phyloP scores from a whole-genome alignment of 306 rosid species.

The Argentina anserina region DNA sequence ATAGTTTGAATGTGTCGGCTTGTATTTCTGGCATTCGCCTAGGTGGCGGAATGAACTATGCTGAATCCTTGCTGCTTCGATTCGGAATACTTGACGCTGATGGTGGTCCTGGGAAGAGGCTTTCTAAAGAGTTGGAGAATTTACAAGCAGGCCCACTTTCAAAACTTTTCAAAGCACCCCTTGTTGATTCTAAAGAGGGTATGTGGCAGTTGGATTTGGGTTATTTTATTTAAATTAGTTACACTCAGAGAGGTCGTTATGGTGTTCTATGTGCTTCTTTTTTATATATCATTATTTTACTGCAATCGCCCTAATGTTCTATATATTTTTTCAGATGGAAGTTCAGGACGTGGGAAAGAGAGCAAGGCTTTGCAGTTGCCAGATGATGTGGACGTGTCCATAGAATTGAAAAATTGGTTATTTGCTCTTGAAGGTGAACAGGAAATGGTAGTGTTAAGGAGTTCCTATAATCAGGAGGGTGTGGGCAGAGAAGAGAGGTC shows the following conservation, averaged over 20 bases:
- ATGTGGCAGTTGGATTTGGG: conserved; percentile 25
- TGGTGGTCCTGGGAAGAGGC: conserved; percentile 83
- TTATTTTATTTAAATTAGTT: conserved; percentile 20
- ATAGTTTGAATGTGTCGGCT: conserved; percentile 75
- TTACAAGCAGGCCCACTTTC: conserved; percentile 74
- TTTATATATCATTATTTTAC: not conserved
- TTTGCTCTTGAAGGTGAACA: conserved; percentile 91
- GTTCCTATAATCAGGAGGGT: conserved; percentile 54
- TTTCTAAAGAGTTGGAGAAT: conserved; percentile 72
- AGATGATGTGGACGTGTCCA: conserved; percentile 69
- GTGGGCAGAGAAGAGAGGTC: conserved; percentile 74
- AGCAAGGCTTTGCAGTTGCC: conserved; percentile 53
- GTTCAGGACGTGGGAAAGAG: conserved; percentile 47
- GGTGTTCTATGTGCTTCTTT: conserved; percentile 8
- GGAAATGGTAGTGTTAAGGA: conserved; percentile 69
- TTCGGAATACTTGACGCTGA: conserved; percentile 93
- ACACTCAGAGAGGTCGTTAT: conserved; percentile 1
- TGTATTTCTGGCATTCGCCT: conserved; percentile 83
- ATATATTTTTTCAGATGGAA: conserved; percentile 34
- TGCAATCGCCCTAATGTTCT: conserved; percentile 6
- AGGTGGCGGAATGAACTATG: conserved; percentile 93
- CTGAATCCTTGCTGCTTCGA: conserved; percentile 83
- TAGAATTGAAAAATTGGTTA: conserved; percentile 84
- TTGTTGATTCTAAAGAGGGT: conserved; percentile 54
- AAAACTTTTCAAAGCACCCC: conserved; percentile 65